These are phyloP conservation scores for Pichia paraexigua DNA, from an alignment of 805 yeast species.

Conservation along the genomic window DNA sequence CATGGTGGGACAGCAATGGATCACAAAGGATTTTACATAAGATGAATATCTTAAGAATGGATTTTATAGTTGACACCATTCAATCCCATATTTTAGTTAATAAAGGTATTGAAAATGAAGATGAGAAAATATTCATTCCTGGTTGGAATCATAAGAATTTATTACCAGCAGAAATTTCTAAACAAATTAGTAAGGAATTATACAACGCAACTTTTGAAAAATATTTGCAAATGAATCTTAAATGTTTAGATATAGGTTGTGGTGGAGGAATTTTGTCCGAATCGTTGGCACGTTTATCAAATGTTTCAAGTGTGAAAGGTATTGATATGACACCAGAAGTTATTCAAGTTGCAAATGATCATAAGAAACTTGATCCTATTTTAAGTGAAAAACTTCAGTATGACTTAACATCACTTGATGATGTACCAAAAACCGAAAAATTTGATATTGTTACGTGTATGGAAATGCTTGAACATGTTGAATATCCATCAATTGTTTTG, in stretches of 20 bases:
- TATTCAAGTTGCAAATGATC: constrained; percentile 67
- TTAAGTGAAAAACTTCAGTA: constrained; percentile 46
- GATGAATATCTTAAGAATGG: constrained; percentile 88
- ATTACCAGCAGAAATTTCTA: constrained; percentile 49
- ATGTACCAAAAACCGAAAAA: constrained; percentile 33
- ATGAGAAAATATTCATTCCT: constrained; percentile 56
- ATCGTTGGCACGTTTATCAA: constrained; percentile 68
- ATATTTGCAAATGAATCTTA: constrained; percentile 31
- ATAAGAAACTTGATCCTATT: constrained; percentile 57
- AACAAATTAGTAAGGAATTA: constrained; percentile 42
- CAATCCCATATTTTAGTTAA: constrained; percentile 37
- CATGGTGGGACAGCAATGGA: constrained; percentile 98
- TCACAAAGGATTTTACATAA: constrained; percentile 90
- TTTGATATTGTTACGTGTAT: constrained; percentile 83
- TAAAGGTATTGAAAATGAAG: constrained; percentile 29
- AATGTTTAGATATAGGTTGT: constrained; percentile 85
- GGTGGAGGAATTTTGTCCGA: constrained; percentile 97
- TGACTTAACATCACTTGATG: constrained; percentile 55
- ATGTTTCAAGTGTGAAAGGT: constrained; percentile 60
- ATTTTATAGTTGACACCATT: constrained; percentile 65
- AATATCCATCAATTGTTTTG: constrained; percentile 68
- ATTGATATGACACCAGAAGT: constrained; percentile 84
- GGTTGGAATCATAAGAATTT: constrained; percentile 60
- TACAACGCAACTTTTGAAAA: constrained; percentile 36
- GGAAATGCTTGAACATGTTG: constrained; percentile 94